Percentiles rank a stretch among this genome's conserved stretches.
Evolutionary conservation across 2,329 filamentous ascomycete genomes (phyloP).

Genomic region (Penicillium psychrosexuale): DNA sequence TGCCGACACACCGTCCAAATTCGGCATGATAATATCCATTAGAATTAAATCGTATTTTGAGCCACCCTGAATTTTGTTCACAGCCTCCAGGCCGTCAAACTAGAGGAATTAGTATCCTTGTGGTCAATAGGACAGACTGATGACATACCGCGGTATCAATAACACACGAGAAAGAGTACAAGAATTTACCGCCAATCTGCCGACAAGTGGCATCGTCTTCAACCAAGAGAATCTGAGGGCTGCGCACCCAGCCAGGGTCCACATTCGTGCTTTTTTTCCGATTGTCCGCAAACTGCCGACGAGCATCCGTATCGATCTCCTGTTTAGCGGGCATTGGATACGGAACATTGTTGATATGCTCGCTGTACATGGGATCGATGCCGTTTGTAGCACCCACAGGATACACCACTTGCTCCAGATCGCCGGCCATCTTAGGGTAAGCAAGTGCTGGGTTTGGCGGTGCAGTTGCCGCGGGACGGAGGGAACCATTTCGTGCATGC

Average conservation of each 20-base stretch:
- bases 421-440: conserved; percentile 50
- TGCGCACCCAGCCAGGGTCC: conserved; percentile 63
- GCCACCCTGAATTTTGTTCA: conserved; percentile 72
- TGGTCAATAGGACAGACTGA: neutral
- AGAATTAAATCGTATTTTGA: conserved; percentile 69
- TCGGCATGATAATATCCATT: conserved; percentile 97
- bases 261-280: conserved; percentile 61
- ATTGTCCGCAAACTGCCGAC: conserved; percentile 48
- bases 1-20: conserved; percentile 89
- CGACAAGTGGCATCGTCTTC: conserved; percentile 72
- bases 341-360: conserved; percentile 91
- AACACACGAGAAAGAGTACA: conserved; percentile 62
- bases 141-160: conserved; percentile 62
- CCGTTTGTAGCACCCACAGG: conserved; percentile 86
- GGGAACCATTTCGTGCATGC: conserved; percentile 43
- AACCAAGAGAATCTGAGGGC: conserved; percentile 81
- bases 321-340: conserved; percentile 71
- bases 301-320: conserved; percentile 50
- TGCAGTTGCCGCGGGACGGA: conserved; percentile 43
- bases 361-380: conserved; percentile 90
- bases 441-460: conserved; percentile 52
- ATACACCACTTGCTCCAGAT: conserved; percentile 74
- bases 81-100: conserved; percentile 85
- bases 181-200: conserved; percentile 64
- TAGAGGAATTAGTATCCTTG: conserved; percentile 38